Conservation (phyloP, 2,329 filamentous ascomycete genomes). For the Ophiocordyceps camponoti-saundersi region DNA sequence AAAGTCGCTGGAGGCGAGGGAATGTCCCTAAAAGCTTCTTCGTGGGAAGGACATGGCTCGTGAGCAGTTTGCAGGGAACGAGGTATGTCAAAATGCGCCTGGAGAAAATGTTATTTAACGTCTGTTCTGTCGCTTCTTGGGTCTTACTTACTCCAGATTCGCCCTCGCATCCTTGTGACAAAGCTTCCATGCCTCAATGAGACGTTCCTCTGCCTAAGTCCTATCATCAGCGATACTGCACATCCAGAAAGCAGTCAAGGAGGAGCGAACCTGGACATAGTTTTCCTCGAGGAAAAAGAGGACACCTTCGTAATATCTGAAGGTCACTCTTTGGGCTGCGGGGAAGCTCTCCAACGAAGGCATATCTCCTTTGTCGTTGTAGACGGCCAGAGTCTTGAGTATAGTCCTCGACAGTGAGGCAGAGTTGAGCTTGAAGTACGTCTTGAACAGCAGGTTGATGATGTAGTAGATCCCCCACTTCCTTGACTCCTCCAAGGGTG, state of each 20-base stretch:
- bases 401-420: slow-evolving; percentile 83
- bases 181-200: slow-evolving; percentile 66
- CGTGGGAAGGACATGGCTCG: slow-evolving; percentile 69
- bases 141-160: slow-evolving; percentile 59
- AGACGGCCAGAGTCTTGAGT: slow-evolving; percentile 65
- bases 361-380: slow-evolving; percentile 55
- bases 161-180: slow-evolving; percentile 56
- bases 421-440: slow-evolving; percentile 89
- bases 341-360: slow-evolving; percentile 67
- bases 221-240: not conserved
- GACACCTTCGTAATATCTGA: slow-evolving; percentile 90
- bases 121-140: not conserved
- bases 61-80: slow-evolving; percentile 83
- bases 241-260: slow-evolving; percentile 4
- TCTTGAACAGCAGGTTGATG: slow-evolving; percentile 92
- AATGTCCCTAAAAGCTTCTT: slow-evolving; percentile 53
- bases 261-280: slow-evolving; percentile 47
- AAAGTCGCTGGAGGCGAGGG: slow-evolving; percentile 60
- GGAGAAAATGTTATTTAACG: slow-evolving; percentile 4
- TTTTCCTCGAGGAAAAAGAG: slow-evolving; percentile 91
- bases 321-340: slow-evolving; percentile 81
- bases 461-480: slow-evolving; percentile 98
- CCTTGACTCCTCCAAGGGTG: slow-evolving; percentile 69
- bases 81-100: slow-evolving; percentile 88
- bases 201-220: slow-evolving; percentile 54